Base-by-base conservation (phyloP, 2,329 filamentous ascomycete species). In the Fusarium chuoi region DNA sequence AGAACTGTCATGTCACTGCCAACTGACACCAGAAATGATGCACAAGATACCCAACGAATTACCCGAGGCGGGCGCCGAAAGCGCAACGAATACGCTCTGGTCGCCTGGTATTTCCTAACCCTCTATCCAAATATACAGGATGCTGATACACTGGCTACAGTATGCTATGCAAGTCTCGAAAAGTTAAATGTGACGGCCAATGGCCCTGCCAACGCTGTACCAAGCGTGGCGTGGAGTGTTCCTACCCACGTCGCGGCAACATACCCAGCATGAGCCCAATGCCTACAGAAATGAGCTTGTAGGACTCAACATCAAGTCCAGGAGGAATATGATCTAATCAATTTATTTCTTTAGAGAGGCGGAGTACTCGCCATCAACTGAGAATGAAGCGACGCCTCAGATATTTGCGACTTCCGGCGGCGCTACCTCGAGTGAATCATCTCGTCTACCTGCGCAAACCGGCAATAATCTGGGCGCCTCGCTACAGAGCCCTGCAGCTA, bases 311-410 rank as follows among this genome's bases (percentile, higher is more conserved):
- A 18, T 38, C 18, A 14, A 7, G 6, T 4, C 6, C 5, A 28
- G 5, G 8, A 13, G 3, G 9, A 20, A 3, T 30, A 11, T 6
- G 5, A 14, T n/a, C 28, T 35, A 10, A 51, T 6, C 1, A 9
- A 10, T 5, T 22, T 5, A 0, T 3, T 7, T 17, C 3, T 4
- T 0, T 10, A 55, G 51, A n/a, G 13, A n/a, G 20, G 18, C 10
- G 3, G 26, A 22, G 14, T 38, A 22, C 35, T 55, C 36, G 2
- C 20, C 51, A 2, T 12, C 36, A 18, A 38, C 26, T 11, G 51
- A 55, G 1, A 14, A 55, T 0, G 35, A 4, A 14, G 3, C 2
- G 2, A 22, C 35, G 18, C 26, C 51, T 15, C 14, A 11, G 3
- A 9, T 38, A 30, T 55, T 26, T 2, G 51, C 10, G 0, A 17